phyloP scores from a whole-genome alignment of 768 basidiomycete species.

The Trametes gibbosa region DNA sequence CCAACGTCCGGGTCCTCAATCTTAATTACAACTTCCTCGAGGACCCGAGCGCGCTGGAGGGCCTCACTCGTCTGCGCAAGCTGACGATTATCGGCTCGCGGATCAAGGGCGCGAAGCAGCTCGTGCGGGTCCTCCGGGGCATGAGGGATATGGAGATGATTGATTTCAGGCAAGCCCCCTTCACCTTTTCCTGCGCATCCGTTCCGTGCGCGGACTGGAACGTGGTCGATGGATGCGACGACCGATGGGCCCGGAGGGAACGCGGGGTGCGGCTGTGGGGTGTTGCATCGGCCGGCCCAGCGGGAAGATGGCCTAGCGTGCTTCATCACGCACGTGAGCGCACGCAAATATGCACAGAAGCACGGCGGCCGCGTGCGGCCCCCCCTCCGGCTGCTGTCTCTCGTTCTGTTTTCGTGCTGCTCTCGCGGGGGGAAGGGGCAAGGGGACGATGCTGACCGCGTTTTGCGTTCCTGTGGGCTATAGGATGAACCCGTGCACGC shows the following conservation, averaged over 20 bases:
- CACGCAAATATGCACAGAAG: not conserved
- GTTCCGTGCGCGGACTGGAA: not conserved
- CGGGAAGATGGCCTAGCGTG: not conserved
- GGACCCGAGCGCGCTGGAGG: slow-evolving; percentile 62
- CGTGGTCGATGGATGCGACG: not conserved
- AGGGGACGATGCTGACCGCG: not conserved
- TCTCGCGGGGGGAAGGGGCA: not conserved
- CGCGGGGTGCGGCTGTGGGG: not conserved
- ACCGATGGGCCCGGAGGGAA: not conserved
- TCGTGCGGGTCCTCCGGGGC: slow-evolving; percentile 68
- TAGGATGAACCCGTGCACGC: slow-evolving; percentile 95
- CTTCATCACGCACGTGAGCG: slow-evolving; percentile 6
- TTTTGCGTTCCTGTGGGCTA: not conserved
- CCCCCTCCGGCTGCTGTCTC: not conserved
- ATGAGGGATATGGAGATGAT: slow-evolving; percentile 84
- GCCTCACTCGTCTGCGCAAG: slow-evolving; percentile 74
- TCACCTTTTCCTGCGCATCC: not conserved
- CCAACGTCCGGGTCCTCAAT: slow-evolving; percentile 89
- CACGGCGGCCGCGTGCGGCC: not conserved
- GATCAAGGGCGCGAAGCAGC: slow-evolving; percentile 66
- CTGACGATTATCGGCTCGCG: slow-evolving; percentile 84
- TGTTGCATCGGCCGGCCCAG: too few species aligned
- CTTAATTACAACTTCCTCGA: slow-evolving; percentile 97
- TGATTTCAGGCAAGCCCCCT: slow-evolving; percentile 71
- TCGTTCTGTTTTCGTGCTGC: not conserved